Evolutionary conservation across 192 early-diverging fungal species (phyloP).

Genomic region (Backusella westeae): DNA sequence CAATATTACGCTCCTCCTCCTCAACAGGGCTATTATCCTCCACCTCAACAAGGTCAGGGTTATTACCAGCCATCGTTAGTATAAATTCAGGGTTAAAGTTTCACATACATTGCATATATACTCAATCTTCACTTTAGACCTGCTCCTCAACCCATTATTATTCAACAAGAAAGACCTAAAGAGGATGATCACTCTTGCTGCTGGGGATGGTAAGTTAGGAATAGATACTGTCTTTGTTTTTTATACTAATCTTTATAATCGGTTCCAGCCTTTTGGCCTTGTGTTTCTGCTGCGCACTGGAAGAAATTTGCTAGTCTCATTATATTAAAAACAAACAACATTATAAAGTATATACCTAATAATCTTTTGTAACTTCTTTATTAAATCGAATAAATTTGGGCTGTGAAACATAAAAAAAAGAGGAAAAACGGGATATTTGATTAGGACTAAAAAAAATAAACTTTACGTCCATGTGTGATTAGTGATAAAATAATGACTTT

Average conservation of each 20-base stretch:
- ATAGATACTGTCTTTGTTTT: not conserved
- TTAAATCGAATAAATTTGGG: not conserved
- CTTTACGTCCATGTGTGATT: not conserved
- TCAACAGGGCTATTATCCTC: not conserved
- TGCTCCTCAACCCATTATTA: conserved; percentile 23
- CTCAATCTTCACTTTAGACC: not conserved
- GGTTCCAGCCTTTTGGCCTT: conserved; percentile 3
- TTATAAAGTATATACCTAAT: not conserved
- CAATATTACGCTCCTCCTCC: conserved; percentile 6
- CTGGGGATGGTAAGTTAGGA: conserved; percentile 24
- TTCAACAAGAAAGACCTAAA: conserved; percentile 14
- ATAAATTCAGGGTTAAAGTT: not conserved
- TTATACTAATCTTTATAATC: not conserved
- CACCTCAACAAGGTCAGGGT: conserved; percentile 1
- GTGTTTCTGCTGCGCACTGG: conserved; percentile 18
- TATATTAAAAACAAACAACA: not conserved
- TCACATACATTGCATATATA: not conserved
- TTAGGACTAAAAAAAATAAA: not conserved
- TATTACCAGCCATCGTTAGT: conserved; percentile 10
- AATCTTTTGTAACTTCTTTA: not conserved
- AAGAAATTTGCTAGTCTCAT: conserved; percentile 1
- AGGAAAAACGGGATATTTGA: not conserved
- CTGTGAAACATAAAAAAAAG: conserved; percentile 6
- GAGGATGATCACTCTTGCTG: conserved; percentile 9
- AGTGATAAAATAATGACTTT: not conserved